phyloP scores from a whole-genome alignment of 2,329 filamentous ascomycete species.

The Fusarium brevicatenulatum region DNA sequence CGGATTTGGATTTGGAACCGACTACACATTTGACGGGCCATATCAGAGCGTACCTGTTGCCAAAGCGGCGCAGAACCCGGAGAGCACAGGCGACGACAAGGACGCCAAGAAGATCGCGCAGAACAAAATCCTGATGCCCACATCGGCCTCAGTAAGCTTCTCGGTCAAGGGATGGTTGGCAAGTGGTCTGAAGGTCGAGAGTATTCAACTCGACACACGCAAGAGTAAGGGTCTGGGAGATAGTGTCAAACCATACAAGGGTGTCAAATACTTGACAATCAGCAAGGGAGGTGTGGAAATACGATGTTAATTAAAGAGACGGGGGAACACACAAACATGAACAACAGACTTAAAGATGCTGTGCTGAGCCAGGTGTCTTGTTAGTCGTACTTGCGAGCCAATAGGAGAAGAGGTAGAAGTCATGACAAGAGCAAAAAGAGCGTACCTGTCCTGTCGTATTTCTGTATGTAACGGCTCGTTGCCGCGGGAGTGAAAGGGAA shows the following conservation, averaged over 20 bases:
- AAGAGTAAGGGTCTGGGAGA: conserved; percentile 88
- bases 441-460: background rate
- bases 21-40: conserved; percentile 65
- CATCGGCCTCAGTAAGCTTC: conserved; percentile 78
- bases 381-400: conserved; percentile 14
- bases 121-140: conserved; percentile 83
- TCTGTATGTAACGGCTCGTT: conserved; percentile 4
- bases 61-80: conserved; percentile 48
- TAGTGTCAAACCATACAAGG: conserved; percentile 93
- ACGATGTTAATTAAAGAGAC: conserved; percentile 58
- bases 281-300: conserved; percentile 73
- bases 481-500: conserved; percentile 26
- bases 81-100: conserved; percentile 53
- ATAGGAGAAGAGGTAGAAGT: background rate
- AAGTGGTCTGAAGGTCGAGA: conserved; percentile 74
- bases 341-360: conserved; percentile 16
- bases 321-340: background rate
- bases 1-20: conserved; percentile 62
- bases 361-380: background rate
- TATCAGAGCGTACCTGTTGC: conserved; percentile 61
- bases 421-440: conserved; percentile 16
- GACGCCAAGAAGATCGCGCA: conserved; percentile 70
- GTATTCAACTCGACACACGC: conserved; percentile 75
- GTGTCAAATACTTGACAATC: conserved; percentile 93
- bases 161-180: conserved; percentile 75